These are phyloP conservation scores for Suillus lakei DNA, from an alignment of 768 basidiomycete genomes.

Conservation along the genomic window DNA sequence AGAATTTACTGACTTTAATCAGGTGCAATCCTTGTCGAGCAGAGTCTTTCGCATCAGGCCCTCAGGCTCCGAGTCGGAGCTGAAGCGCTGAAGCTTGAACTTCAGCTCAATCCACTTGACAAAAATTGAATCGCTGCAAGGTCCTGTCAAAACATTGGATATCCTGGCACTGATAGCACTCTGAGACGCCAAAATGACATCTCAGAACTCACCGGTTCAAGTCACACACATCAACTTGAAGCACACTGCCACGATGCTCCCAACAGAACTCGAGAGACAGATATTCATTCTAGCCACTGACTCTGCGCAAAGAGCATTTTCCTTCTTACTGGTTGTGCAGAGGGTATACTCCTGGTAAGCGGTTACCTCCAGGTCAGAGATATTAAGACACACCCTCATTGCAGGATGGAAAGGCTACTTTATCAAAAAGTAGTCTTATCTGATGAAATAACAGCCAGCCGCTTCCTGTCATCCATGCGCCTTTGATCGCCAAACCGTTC, in stretches of 20 bases:
- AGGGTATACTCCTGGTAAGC: conserved; percentile 24
- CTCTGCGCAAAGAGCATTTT: conserved; percentile 12
- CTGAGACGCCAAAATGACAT: no score
- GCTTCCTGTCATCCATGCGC: conserved; percentile 13
- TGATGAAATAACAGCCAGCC: conserved; percentile 10
- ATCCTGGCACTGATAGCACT: no score
- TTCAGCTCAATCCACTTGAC: no score
- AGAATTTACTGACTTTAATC: no score
- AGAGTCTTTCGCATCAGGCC: no score
- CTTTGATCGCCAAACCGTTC: conserved; percentile 18
- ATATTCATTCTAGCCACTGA: conserved; percentile 22
- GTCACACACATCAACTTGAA: no score
- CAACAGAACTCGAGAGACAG: conserved; percentile 24
- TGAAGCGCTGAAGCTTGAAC: no score
- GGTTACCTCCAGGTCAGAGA: not conserved
- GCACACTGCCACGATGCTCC: conserved; percentile 11
- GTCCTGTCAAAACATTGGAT: no score
- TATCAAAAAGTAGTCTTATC: conserved; percentile 24
- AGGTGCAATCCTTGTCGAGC: no score
- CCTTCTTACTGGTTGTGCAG: conserved; percentile 22
- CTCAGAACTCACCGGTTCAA: no score
- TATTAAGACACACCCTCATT: not conserved
- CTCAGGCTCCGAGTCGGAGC: no score
- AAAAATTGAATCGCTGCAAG: no score
- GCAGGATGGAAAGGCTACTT: conserved; percentile 27